Conservation (phyloP, 352 stramenopile genomes). For the Pythium apleroticum region DNA sequence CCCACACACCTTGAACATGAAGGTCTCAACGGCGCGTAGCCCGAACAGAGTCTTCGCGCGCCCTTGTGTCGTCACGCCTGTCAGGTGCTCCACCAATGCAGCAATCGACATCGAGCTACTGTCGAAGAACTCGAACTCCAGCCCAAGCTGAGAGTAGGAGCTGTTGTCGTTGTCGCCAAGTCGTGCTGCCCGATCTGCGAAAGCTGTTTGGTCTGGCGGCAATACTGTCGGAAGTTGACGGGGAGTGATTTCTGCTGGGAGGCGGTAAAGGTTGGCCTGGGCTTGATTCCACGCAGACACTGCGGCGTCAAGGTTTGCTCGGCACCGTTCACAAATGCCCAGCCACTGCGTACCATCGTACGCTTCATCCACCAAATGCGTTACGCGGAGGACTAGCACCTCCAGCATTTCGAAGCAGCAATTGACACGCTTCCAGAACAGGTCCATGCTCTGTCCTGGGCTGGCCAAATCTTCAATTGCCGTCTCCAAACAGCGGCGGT, state of each 20-base stretch:
- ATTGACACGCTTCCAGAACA: slow-evolving; percentile 5
- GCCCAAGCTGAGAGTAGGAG: not conserved
- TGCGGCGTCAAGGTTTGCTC: not conserved
- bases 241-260: not conserved
- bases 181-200: not conserved
- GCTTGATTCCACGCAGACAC: slow-evolving; percentile 6
- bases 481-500: slow-evolving; percentile 27
- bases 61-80: not conserved
- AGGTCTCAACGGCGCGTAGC: slow-evolving; percentile 4
- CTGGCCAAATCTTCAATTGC: not conserved
- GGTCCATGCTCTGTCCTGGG: slow-evolving; percentile 2
- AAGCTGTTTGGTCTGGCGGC: slow-evolving; percentile 2
- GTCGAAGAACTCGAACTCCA: slow-evolving; percentile 6
- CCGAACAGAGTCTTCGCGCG: slow-evolving; percentile 1
- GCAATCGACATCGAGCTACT: not conserved
- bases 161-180: not conserved
- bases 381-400: not conserved
- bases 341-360: slow-evolving; percentile 11
- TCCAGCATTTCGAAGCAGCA: slow-evolving; percentile 19
- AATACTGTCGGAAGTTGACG: slow-evolving; percentile 2
- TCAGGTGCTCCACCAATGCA: not conserved
- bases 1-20: not conserved
- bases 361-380: not conserved
- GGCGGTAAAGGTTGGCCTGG: not conserved
- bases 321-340: not conserved